Percentiles rank a stretch among this genome's conserved stretches.
phyloP scores from a whole-genome alignment of 176 grass and related monocot species.

The Musa beccarii region DNA sequence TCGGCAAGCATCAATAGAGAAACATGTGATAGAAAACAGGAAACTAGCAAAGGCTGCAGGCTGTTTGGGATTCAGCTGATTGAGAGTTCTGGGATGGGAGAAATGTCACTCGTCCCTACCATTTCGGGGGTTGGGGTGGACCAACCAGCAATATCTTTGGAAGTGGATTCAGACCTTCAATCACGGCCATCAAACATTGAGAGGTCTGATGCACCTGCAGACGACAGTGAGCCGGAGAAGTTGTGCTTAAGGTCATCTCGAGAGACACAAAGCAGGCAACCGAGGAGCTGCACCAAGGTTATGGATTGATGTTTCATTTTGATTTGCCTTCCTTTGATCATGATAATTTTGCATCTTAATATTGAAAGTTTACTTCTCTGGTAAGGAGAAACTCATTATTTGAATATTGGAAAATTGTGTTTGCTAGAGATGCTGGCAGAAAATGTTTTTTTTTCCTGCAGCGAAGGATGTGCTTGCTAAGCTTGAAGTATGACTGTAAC shows the following conservation, averaged over 20 bases:
- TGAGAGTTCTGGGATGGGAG: conserved; percentile 36
- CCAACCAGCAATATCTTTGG: conserved; percentile 28
- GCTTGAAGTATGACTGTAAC: background rate
- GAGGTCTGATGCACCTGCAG: conserved; percentile 43
- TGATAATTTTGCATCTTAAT: conserved; percentile 6
- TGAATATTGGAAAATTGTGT: background rate
- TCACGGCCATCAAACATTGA: conserved; percentile 42
- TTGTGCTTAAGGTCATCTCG: conserved; percentile 16
- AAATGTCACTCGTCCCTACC: conserved; percentile 19
- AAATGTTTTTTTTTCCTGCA: background rate
- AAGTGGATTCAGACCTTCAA: conserved; percentile 34
- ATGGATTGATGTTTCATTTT: background rate
- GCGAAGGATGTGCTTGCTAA: background rate
- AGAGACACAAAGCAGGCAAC: conserved; percentile 56
- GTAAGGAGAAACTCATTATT: too few species aligned
- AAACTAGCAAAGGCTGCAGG: conserved; percentile 44
- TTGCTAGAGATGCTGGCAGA: background rate
- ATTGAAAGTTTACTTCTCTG: too few species aligned
- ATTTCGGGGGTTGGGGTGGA: conserved; percentile 34
- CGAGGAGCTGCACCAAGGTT: conserved; percentile 98
- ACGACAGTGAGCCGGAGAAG: conserved; percentile 31
- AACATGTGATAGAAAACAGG: conserved; percentile 48
- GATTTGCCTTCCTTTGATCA: background rate
- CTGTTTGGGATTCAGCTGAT: conserved; percentile 87
- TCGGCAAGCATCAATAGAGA: conserved; percentile 39